Evolutionary conservation across 225 moss, liverwort and hornwort genomes (phyloP).

Genomic region (Marchantia polymorpha): DNA sequence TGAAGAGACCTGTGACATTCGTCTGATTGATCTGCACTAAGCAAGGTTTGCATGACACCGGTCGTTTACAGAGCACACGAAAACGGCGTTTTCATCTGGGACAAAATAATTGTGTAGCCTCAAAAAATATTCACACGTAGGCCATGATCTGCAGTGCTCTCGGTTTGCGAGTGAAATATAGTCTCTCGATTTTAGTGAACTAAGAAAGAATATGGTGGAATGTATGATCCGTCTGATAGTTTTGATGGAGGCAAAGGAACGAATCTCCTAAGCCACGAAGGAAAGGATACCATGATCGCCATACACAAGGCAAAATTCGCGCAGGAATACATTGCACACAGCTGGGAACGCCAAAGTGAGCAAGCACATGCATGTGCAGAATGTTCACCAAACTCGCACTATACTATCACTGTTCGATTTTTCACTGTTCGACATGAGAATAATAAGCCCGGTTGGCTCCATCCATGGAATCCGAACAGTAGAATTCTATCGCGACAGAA

Average conservation of each 20-base stretch:
- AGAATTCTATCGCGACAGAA: not conserved
- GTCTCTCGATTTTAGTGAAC: too few species aligned
- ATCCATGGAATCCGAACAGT: not conserved
- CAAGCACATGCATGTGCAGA: not conserved
- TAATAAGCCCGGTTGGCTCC: not conserved
- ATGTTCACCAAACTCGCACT: not conserved
- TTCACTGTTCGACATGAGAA: not conserved
- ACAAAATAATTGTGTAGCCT: not conserved
- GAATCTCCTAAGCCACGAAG: not conserved
- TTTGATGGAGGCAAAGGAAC: not conserved
- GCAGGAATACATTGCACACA: not conserved
- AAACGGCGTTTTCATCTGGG: not conserved
- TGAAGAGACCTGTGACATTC: too few species aligned
- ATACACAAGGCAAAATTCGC: not conserved
- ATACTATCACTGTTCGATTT: not conserved
- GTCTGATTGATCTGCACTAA: too few species aligned
- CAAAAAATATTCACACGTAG: not conserved
- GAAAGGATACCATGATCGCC: not conserved
- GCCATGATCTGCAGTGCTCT: not conserved
- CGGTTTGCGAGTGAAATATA: too few species aligned
- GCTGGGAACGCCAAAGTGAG: not conserved
- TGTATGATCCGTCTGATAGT: not conserved
- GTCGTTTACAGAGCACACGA: not conserved
- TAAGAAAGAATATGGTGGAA: too few species aligned
- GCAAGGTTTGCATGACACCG: not conserved